Conservation (phyloP, 2,329 filamentous ascomycete species). For the Sporothrix phasma region DNA sequence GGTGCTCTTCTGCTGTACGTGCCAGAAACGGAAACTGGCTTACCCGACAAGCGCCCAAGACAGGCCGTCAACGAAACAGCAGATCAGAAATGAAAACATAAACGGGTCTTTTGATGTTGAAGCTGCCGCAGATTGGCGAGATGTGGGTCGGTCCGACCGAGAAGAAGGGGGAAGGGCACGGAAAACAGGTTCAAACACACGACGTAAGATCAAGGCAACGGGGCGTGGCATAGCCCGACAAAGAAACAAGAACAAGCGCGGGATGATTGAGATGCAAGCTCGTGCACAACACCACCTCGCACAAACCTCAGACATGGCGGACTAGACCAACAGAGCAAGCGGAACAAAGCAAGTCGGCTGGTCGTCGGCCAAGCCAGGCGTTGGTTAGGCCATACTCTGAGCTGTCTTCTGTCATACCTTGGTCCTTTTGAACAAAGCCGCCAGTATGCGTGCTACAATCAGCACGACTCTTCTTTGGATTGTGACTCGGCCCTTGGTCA, state of each 20-base stretch:
- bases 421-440: not conserved
- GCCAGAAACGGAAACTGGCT: not conserved
- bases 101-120: too few species aligned
- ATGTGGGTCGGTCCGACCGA: not conserved
- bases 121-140: not conserved
- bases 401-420: not conserved
- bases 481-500: too few species aligned
- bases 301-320: too few species aligned
- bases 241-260: too few species aligned
- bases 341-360: not conserved
- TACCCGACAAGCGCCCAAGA: too few species aligned
- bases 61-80: not conserved
- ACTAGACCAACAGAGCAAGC: too few species aligned
- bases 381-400: not conserved
- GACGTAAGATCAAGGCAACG: not conserved
- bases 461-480: too few species aligned
- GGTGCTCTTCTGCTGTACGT: not conserved
- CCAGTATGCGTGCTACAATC: too few species aligned
- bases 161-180: not conserved
- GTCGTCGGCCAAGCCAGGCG: not conserved
- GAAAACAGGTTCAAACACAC: not conserved
- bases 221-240: too few species aligned
- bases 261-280: too few species aligned
- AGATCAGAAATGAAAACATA: not conserved
- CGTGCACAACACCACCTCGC: too few species aligned